Evolutionary conservation across 176 grass and related monocot genomes (phyloP).

Genomic region (Stipa capillata): DNA sequence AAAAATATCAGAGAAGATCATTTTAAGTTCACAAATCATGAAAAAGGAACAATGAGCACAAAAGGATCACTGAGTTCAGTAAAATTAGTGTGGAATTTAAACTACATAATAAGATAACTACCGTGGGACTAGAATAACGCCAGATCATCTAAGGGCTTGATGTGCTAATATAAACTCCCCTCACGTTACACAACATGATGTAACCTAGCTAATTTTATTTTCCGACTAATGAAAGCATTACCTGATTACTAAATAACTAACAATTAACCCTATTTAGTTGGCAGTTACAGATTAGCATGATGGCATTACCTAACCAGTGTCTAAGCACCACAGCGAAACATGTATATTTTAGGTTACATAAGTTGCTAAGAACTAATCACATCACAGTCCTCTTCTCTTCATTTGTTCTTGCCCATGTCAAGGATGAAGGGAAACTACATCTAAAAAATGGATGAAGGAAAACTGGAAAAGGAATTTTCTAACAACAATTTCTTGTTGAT

Average conservation of each 20-base stretch:
- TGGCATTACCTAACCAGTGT: too few relatives aligned
- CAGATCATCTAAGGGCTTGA: not conserved
- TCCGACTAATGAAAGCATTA: not conserved
- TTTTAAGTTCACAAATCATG: not conserved
- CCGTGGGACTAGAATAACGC: not conserved
- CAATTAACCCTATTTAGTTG: not conserved
- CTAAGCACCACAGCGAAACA: too few relatives aligned
- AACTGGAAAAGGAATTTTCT: not conserved
- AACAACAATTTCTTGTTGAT: not conserved
- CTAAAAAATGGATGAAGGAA: too few relatives aligned
- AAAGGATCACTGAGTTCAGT: not conserved
- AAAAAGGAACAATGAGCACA: not conserved
- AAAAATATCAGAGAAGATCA: not conserved
- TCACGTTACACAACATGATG: not conserved
- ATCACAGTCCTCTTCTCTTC: not conserved
- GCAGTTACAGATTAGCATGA: too few relatives aligned
- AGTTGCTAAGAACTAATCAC: not conserved
- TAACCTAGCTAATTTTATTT: not conserved
- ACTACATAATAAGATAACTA: not conserved
- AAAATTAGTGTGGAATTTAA: not conserved
- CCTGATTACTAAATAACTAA: not conserved
- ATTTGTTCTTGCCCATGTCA: not conserved
- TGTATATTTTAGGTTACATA: not conserved
- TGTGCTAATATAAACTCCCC: not conserved
- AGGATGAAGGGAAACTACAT: too few relatives aligned